Base-by-base conservation (phyloP, 2,329 filamentous ascomycete species). In the Microdochium paspali region DNA sequence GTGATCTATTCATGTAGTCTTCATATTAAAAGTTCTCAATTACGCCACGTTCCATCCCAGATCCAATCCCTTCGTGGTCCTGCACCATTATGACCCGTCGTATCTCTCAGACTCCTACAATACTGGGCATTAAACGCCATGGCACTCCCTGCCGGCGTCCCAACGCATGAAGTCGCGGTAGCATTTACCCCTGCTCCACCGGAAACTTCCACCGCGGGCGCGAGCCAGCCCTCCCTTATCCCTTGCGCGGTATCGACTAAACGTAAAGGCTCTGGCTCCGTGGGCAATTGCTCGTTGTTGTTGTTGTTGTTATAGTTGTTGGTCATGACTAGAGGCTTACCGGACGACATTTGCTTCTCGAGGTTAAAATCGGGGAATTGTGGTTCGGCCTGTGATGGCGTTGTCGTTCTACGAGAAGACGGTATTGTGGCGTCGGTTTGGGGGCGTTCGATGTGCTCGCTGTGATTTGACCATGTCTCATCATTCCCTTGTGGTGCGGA, bases 331-430 rank as follows among this genome's bases (percentile, higher is more conserved):
- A 40, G n/a, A 12, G 35, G 35, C 23, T 24, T 39, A 15, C 45
- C 45, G 15, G 48, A 47, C 10, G 31, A 25, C 45, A 47, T 50
- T n/a, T 50, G 48, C 40, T 13, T 23, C 24, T 50, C 48, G 24
- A 50, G 30, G 24, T 50, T 45, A 44, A 50, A 47, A 30, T 47
- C 46, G 20, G 23, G 24, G 10, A 18, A 25, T 24, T 28, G n/a
- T 10, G 20, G 39, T 20, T 18, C 6, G 35, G 35, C 9, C 18
- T 28, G 35, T 28, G 26, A 7, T 28, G 26, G 7, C 13, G 26
- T 13, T 28, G 26, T 28, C 13, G 26, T 13, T 28, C 7, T 13
- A 7, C 7, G 7, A 7, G 26, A 7, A 28, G 7, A 28, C 7
- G 26, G 26, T 13, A 28, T 28, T 28, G 7, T 28, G n/a, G n/a